Percentiles rank a stretch among this genome's conserved stretches.
phyloP scores from a whole-genome alignment of 2,329 filamentous ascomycete species.

The Pseudogymnoascus sp. region DNA sequence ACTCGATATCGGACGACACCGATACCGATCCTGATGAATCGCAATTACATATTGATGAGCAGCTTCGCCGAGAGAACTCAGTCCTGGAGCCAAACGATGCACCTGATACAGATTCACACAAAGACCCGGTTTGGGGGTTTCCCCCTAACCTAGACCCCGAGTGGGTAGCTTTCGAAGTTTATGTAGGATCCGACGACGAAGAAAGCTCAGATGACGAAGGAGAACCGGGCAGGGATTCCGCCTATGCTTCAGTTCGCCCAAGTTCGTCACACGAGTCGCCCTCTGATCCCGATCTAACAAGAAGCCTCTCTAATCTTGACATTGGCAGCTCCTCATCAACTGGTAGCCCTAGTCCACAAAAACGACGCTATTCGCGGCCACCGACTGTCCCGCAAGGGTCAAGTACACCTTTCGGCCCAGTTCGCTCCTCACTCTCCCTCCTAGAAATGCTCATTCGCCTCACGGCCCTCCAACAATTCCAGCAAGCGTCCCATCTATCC shows the following conservation, averaged over 20 bases:
- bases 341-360: constrained; percentile 12
- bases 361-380: neutral
- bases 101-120: constrained; percentile 3
- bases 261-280: constrained; percentile 17
- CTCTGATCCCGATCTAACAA: constrained; percentile 14
- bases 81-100: constrained; percentile 15
- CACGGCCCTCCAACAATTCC: constrained; percentile 65
- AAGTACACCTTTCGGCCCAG: constrained; percentile 39
- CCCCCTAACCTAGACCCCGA: constrained; percentile 63
- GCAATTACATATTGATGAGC: constrained; percentile 29
- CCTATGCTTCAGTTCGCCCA: constrained; percentile 20
- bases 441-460: constrained; percentile 67
- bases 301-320: constrained; percentile 20
- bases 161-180: constrained; percentile 69
- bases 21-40: constrained; percentile 24
- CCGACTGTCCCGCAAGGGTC: neutral
- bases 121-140: constrained; percentile 38
- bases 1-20: constrained; percentile 13
- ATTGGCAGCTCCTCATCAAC: constrained; percentile 20
- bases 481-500: constrained; percentile 62
- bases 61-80: constrained; percentile 27
- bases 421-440: constrained; percentile 61
- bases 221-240: constrained; percentile 20
- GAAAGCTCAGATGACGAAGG: constrained; percentile 21
- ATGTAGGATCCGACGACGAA: constrained; percentile 51